These are phyloP conservation scores for Coriolopsis trogii DNA, from an alignment of 1,284 basidiomycete genomes.

Conservation along the genomic window DNA sequence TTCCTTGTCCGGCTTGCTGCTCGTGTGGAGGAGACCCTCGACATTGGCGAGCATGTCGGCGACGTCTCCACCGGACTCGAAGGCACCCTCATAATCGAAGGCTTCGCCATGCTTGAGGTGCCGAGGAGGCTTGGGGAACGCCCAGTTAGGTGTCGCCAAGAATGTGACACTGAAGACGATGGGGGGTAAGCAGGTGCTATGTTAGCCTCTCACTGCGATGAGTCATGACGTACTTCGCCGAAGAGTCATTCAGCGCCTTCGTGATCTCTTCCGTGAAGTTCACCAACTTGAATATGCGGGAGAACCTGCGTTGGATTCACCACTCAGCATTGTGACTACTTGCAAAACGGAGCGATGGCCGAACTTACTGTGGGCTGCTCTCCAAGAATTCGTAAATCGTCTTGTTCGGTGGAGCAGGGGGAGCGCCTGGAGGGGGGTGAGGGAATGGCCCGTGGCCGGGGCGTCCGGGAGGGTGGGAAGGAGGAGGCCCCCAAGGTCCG, in stretches of 20 bases:
- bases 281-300: constrained; percentile 45
- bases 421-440: constrained; percentile 1
- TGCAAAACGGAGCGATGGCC: not conserved
- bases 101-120: not conserved
- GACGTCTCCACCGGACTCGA: constrained; percentile 5
- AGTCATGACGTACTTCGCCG: constrained; percentile 35
- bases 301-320: constrained; percentile 35
- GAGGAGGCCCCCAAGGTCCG: constrained; percentile 11
- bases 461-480: constrained; percentile 3
- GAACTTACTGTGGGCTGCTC: constrained; percentile 36
- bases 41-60: constrained; percentile 24
- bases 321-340: not conserved
- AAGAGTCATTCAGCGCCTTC: constrained; percentile 44
- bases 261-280: constrained; percentile 47
- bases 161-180: constrained; percentile 57
- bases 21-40: constrained; percentile 27
- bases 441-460: not conserved
- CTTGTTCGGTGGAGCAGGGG: constrained; percentile 25
- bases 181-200: not conserved
- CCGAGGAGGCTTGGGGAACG: constrained; percentile 30
- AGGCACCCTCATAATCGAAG: not conserved
- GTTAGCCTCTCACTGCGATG: not conserved
- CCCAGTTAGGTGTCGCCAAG: constrained; percentile 53
- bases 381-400: constrained; percentile 48
- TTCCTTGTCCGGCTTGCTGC: constrained; percentile 34